Evolutionary conservation across 2,329 filamentous ascomycete species (phyloP).

Genomic region (Ophiostoma ips): DNA sequence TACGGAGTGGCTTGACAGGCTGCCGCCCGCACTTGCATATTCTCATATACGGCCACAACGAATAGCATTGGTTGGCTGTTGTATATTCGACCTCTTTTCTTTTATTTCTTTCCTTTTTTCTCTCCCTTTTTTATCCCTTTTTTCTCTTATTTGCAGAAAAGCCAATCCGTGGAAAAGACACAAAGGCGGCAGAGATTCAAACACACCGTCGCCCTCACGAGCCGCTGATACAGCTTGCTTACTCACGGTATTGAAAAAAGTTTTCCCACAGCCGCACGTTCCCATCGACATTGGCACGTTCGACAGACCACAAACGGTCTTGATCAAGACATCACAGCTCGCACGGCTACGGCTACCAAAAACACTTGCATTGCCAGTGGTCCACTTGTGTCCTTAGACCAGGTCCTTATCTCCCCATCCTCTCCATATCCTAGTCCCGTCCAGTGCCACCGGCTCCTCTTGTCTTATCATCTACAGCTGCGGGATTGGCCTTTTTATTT

Average conservation of each 20-base stretch:
- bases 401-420: constrained; percentile 8
- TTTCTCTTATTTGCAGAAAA: too few species aligned
- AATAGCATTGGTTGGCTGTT: too few species aligned
- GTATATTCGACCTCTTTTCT: too few species aligned
- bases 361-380: background rate
- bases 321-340: constrained; percentile 1
- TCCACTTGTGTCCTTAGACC: constrained; percentile 6
- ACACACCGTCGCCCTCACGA: too few species aligned
- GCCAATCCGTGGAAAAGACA: too few species aligned
- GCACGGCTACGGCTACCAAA: background rate
- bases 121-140: too few species aligned
- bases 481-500: background rate
- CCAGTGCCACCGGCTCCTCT: background rate
- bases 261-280: background rate
- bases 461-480: constrained; percentile 8
- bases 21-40: constrained; percentile 18
- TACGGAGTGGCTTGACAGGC: constrained; percentile 2
- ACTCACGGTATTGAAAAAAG: background rate
- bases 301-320: background rate
- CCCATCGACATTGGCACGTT: background rate
- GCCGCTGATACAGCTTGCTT: too few species aligned
- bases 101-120: too few species aligned
- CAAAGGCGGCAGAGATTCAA: too few species aligned
- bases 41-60: background rate
- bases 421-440: background rate